A percentile compares a stretch with the other conserved stretches of the same genome.
These are phyloP conservation scores for Carex parvula DNA, from an alignment of 176 grass and related monocot genomes.

Conservation along the genomic window DNA sequence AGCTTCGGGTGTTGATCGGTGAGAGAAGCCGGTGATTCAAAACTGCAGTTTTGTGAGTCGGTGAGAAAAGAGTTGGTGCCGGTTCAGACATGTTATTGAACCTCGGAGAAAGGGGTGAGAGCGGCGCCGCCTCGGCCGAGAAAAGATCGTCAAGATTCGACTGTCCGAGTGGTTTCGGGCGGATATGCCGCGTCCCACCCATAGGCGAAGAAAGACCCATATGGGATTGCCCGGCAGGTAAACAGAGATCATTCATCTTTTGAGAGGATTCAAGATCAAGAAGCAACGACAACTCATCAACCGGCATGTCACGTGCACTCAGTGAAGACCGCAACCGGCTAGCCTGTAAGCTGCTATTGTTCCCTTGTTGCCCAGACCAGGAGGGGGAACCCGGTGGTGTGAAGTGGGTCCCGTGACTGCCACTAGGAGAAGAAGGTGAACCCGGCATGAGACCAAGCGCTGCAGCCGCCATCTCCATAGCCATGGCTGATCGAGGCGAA, in stretches of 20 bases:
- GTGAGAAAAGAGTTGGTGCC: constrained; percentile 42
- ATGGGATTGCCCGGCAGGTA: constrained; percentile 26
- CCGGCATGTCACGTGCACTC: constrained; percentile 64
- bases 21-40: constrained; percentile 66
- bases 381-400: constrained; percentile 35
- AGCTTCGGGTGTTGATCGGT: constrained; percentile 65
- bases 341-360: constrained; percentile 51
- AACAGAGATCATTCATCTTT: constrained; percentile 59
- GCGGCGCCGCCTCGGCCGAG: constrained; percentile 49
- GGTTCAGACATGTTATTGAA: constrained; percentile 45
- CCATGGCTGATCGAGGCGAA: constrained; percentile 58
- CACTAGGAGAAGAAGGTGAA: constrained; percentile 49
- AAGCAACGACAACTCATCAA: constrained; percentile 54
- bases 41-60: constrained; percentile 68
- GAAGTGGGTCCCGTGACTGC: constrained; percentile 30
- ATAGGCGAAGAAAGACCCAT: constrained; percentile 10
- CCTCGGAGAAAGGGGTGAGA: constrained; percentile 48
- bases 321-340: constrained; percentile 79
- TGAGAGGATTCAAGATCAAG: constrained; percentile 54
- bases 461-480: constrained; percentile 69
- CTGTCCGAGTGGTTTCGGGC: constrained; percentile 40
- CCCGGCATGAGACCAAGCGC: constrained; percentile 52
- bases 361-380: constrained; percentile 22
- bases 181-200: constrained; percentile 31
- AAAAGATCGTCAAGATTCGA: constrained; percentile 71